Conservation (phyloP, 192 early-diverging fungal species). For the Coemansia sp. region DNA sequence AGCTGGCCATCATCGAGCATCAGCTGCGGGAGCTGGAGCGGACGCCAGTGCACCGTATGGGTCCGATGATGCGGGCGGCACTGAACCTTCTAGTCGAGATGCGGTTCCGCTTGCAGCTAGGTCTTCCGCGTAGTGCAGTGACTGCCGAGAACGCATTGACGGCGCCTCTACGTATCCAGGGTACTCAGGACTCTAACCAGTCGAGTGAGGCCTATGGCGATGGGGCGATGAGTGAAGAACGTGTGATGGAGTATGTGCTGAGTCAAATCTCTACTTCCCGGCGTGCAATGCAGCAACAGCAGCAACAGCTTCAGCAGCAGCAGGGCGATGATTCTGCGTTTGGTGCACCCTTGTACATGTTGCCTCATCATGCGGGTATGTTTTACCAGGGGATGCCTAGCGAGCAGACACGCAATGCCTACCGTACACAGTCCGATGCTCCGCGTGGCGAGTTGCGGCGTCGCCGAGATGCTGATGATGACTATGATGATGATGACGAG, state of each 20-base stretch:
- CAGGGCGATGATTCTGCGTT: not conserved
- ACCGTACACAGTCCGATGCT: not conserved
- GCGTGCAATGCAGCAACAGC: slow-evolving; percentile 3
- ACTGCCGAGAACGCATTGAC: slow-evolving; percentile 2
- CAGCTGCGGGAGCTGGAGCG: slow-evolving; percentile 39
- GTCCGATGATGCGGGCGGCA: slow-evolving; percentile 43
- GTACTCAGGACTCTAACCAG: not conserved
- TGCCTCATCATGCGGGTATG: slow-evolving; percentile 14
- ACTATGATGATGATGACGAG: slow-evolving; percentile 4
- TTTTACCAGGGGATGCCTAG: not conserved
- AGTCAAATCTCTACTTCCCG: slow-evolving; percentile 37
- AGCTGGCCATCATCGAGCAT: slow-evolving; percentile 43
- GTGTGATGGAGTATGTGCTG: slow-evolving; percentile 38
- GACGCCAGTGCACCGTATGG: slow-evolving; percentile 30
- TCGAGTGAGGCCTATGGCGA: slow-evolving; percentile 17
- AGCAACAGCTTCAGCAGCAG: not conserved
- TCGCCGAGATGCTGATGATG: slow-evolving; percentile 2
- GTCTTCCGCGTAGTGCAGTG: slow-evolving; percentile 23
- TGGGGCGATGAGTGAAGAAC: slow-evolving; percentile 19
- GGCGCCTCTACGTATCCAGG: not conserved
- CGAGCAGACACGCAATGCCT: not conserved
- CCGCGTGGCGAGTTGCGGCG: slow-evolving; percentile 15
- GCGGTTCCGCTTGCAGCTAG: slow-evolving; percentile 45
- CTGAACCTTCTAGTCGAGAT: slow-evolving; percentile 44
- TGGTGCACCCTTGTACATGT: slow-evolving; percentile 35